Base-by-base conservation (phyloP, 2,329 filamentous ascomycete genomes). In the Shiraia sp. region DNA sequence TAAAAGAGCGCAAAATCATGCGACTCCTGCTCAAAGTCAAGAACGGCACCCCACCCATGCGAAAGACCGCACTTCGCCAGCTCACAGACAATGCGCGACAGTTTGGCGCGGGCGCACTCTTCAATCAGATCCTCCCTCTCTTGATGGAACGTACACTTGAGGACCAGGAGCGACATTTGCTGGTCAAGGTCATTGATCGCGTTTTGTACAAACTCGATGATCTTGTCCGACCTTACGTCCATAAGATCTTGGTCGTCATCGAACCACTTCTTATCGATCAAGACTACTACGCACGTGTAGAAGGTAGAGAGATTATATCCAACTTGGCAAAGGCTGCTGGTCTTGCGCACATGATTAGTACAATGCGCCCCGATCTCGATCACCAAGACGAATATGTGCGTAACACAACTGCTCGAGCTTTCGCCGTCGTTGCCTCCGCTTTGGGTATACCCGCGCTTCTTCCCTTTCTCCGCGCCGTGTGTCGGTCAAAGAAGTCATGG, bases 1-100 rank as follows among this genome's bases (percentile, higher is more conserved):
- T 99, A 37, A 97, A 99, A 72, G 92, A 99, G 72, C 82, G 93
- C 49, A 99, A 99, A 74, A 99, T 99, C 65, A 97, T 99, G 93
- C 81, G 93, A 55, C 75, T 99, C 40, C 77, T 99, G 32, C 79
- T 99, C 42, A 99, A 99, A 74, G 92, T 99, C 77, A 99, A 99
- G 81, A 99, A 99, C 68, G 93, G 93, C 62, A 97, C 93, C 28
- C 93, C 93, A 17, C 92, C 93, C 0, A 97, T 97, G 93, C 81
- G 93, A 73, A 99, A 99, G 79, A 99, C 93, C 25, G 93, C 93
- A 16, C 80, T 99, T 60, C 87, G 93, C 72, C 93, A 99, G 70
- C 84, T 99, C 49, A 99, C 93, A 13, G 93, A 99, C 69, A 99
- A 99, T 68, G 93, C 93, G 23, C 86, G 92, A 41, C 89, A 92